phyloP scores from a whole-genome alignment of 768 basidiomycete species.

The Trametes villosa region DNA sequence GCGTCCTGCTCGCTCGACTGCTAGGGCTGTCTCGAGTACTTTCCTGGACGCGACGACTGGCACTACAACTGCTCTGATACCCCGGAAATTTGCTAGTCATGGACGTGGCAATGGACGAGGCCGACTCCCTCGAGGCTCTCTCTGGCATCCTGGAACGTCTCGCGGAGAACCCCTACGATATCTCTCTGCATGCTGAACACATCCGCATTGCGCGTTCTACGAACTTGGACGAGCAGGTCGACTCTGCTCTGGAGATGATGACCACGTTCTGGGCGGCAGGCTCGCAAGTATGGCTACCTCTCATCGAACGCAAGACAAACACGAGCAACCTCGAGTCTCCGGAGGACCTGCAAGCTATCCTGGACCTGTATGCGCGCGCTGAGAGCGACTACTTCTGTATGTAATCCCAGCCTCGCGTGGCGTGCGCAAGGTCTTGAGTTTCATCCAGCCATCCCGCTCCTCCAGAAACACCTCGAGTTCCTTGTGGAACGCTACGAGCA shows the following conservation, averaged over 20 bases:
- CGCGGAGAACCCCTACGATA: slow-evolving; percentile 60
- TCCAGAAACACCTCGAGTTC: slow-evolving; percentile 71
- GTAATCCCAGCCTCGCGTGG: slow-evolving; percentile 37
- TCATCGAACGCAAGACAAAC: slow-evolving; percentile 60
- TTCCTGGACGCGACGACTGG: too few relatives aligned
- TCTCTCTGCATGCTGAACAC: slow-evolving; percentile 69
- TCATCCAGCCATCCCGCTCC: slow-evolving; percentile 68
- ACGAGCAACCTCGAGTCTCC: slow-evolving; percentile 54
- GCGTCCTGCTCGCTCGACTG: background rate
- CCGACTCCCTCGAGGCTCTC: slow-evolving; percentile 65
- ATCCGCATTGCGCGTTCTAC: slow-evolving; percentile 62
- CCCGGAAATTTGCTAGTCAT: too few relatives aligned
- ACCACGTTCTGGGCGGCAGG: slow-evolving; percentile 63
- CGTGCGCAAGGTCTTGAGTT: slow-evolving; percentile 7
- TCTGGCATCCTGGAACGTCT: slow-evolving; percentile 61
- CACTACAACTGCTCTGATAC: too few relatives aligned
- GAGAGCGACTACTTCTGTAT: slow-evolving; percentile 81
- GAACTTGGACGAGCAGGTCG: slow-evolving; percentile 61
- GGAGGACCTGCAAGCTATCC: slow-evolving; percentile 56
- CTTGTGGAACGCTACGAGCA: slow-evolving; percentile 47
- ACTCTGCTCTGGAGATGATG: slow-evolving; percentile 69
- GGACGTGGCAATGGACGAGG: slow-evolving; percentile 55
- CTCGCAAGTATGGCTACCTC: slow-evolving; percentile 75
- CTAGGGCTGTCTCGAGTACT: too few relatives aligned
- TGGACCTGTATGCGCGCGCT: slow-evolving; percentile 66